phyloP scores from a whole-genome alignment of 2,329 filamentous ascomycete species.

The Raffaelea deltoideospora region DNA sequence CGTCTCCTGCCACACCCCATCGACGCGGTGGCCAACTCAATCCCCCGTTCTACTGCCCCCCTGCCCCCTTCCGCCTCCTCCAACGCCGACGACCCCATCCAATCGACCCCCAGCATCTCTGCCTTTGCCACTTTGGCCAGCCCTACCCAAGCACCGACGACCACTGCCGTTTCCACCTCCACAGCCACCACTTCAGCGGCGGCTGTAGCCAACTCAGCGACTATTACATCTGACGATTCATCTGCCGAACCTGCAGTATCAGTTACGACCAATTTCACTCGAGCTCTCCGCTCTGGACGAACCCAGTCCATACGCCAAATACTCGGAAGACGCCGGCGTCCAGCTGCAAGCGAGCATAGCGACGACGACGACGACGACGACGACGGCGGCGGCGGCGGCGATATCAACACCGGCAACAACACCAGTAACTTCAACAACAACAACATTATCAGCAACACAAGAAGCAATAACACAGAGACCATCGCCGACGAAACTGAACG shows the following conservation, averaged over 20 bases:
- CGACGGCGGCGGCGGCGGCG: background rate
- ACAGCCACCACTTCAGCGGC: background rate
- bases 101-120: background rate
- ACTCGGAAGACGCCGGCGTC: constrained; percentile 41
- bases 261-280: background rate
- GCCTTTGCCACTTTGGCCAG: too few relatives aligned
- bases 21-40: constrained; percentile 11
- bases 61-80: background rate
- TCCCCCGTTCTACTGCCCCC: constrained; percentile 5
- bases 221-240: background rate
- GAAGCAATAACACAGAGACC: too few relatives aligned
- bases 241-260: background rate
- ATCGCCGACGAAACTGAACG: too few relatives aligned
- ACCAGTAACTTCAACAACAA: background rate
- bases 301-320: constrained; percentile 19
- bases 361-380: background rate
- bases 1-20: constrained; percentile 6
- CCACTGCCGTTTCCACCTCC: background rate
- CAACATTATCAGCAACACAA: background rate
- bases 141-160: too few relatives aligned
- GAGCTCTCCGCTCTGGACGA: background rate
- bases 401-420: background rate
- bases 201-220: background rate
- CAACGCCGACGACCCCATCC: too few relatives aligned
- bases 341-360: constrained; percentile 14